These are phyloP conservation scores for Fusarium piperis DNA, from an alignment of 2,329 filamentous ascomycete genomes.

Conservation along the genomic window DNA sequence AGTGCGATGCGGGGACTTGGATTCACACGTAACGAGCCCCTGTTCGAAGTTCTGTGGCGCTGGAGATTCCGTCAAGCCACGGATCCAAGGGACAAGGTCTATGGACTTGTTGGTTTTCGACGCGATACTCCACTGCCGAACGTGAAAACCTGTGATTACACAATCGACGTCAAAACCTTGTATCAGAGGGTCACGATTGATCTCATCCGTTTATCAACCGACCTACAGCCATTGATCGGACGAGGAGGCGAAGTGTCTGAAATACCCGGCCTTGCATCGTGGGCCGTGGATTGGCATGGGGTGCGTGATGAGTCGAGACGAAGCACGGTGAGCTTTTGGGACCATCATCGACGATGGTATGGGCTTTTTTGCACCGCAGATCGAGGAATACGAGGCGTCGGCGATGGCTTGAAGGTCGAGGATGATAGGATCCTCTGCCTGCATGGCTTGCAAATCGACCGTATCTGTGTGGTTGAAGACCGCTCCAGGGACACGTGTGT, in stretches of 20 bases:
- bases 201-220: background rate
- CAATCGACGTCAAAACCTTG: background rate
- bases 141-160: background rate
- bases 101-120: background rate
- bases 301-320: background rate
- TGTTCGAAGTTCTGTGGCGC: slow-evolving; percentile 1
- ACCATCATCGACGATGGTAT: background rate
- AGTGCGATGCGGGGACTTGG: background rate
- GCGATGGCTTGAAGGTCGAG: background rate
- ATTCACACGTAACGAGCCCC: background rate
- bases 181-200: background rate
- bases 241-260: slow-evolving; percentile 9
- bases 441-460: background rate
- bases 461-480: background rate
- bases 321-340: background rate
- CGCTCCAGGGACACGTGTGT: no score
- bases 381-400: background rate
- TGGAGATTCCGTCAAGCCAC: background rate
- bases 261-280: slow-evolving; percentile 1
- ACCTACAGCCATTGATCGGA: background rate
- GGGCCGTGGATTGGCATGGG: background rate
- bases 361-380: background rate
- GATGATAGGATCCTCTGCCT: background rate
- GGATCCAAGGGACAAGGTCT: background rate
- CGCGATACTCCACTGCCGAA: background rate